These are phyloP conservation scores for Pestalotiopsis fici DNA, from an alignment of 2,329 filamentous ascomycete genomes.

Conservation along the genomic window DNA sequence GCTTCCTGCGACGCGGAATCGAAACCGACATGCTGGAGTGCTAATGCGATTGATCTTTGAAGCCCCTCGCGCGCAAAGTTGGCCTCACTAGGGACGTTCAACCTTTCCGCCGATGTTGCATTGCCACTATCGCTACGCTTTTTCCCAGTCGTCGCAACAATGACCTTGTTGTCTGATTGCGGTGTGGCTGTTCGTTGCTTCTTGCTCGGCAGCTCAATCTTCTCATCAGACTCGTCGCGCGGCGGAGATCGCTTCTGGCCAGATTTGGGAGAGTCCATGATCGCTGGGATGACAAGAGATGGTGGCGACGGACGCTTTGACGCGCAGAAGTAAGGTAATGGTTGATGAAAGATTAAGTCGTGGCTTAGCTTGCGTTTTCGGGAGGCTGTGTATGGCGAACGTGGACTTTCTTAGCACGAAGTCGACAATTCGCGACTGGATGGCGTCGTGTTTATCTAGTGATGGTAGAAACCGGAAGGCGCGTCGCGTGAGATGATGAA, in stretches of 20 bases:
- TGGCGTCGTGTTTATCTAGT: not conserved
- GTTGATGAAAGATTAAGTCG: not conserved
- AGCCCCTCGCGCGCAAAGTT: constrained; percentile 43
- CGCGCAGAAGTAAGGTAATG: not conserved
- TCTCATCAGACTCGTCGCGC: constrained; percentile 15
- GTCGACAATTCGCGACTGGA: not conserved
- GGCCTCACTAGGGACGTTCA: constrained; percentile 25
- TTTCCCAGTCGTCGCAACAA: not conserved
- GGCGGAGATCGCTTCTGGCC: constrained; percentile 23
- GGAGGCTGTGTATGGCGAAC: not conserved
- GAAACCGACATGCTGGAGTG: constrained; percentile 61
- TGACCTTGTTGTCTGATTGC: constrained; percentile 14
- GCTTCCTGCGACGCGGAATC: constrained; percentile 54
- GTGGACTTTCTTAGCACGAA: not conserved
- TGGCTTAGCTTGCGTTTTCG: not conserved
- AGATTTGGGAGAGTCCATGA: constrained; percentile 6
- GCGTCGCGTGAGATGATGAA: not conserved
- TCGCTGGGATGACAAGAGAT: not conserved
- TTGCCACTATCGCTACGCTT: constrained; percentile 2
- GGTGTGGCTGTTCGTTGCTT: constrained; percentile 23
- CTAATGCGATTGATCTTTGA: constrained; percentile 56
- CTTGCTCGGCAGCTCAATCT: constrained; percentile 17
- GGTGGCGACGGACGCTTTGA: not conserved
- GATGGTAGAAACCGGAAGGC: not conserved
- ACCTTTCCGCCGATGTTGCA: constrained; percentile 13